Evolutionary conservation across 306 rosid genomes (phyloP).

Genomic region (Dalbergia cultrata): DNA sequence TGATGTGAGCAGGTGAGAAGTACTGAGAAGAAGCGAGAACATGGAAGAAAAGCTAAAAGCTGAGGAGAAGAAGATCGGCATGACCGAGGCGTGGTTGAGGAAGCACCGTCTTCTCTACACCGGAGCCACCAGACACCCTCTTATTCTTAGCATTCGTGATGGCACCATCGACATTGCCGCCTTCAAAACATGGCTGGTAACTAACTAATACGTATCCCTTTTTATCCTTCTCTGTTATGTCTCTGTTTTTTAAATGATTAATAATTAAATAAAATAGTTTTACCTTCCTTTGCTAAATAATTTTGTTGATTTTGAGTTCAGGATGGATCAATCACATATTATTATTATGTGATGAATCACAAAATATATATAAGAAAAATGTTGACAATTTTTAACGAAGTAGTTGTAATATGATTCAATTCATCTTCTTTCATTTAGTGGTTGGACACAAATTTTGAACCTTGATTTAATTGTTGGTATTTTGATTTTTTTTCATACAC

Average conservation of each 20-base stretch:
- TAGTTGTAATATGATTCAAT: neutral
- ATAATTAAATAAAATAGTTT: neutral
- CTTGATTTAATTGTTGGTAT: neutral
- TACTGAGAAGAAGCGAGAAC: conserved; percentile 8
- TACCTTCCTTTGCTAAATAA: neutral
- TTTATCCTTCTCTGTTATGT: neutral
- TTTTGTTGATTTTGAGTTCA: neutral
- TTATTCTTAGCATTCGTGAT: conserved; percentile 71
- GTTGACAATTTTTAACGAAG: neutral
- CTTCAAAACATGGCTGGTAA: conserved; percentile 86
- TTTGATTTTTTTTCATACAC: neutral
- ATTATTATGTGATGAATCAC: neutral
- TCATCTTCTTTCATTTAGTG: neutral
- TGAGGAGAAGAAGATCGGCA: conserved; percentile 49
- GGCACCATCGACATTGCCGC: conserved; percentile 66
- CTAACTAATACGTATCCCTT: neutral
- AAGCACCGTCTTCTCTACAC: conserved; percentile 67
- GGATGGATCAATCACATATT: neutral
- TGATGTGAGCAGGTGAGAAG: neutral
- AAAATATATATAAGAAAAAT: neutral
- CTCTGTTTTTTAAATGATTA: neutral
- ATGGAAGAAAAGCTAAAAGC: conserved; percentile 46
- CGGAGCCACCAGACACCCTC: conserved; percentile 80
- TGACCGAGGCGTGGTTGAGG: conserved; percentile 67
- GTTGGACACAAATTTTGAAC: neutral